Evolutionary conservation across 108 stramenopile species (phyloP).

Genomic region (Cyclostephanos invisitatus): DNA sequence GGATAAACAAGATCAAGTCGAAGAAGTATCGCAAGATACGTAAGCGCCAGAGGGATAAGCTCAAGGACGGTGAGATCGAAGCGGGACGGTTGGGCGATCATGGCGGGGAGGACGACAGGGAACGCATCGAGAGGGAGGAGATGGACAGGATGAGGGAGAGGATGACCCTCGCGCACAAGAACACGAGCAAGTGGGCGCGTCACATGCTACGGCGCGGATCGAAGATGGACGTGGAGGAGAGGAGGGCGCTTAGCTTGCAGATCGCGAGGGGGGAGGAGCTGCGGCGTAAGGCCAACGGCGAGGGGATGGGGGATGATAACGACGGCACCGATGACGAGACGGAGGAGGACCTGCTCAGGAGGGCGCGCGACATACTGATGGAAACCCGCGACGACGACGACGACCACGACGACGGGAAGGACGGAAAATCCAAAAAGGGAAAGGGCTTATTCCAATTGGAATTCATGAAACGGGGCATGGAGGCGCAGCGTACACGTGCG

Average conservation of each 20-base stretch:
- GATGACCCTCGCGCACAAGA: constrained; percentile 96
- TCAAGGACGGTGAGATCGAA: constrained; percentile 78
- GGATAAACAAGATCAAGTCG: constrained; percentile 99
- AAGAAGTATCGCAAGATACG: constrained; percentile 95
- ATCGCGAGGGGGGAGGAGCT: constrained; percentile 87
- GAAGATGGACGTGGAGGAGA: constrained; percentile 83
- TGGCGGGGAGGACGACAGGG: constrained; percentile 68
- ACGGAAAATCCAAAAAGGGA: constrained; percentile 50
- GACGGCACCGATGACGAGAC: constrained; percentile 36
- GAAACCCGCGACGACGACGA: constrained; percentile 60
- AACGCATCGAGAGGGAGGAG: constrained; percentile 90
- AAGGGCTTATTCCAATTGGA: constrained; percentile 87
- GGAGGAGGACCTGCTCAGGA: constrained; percentile 70
- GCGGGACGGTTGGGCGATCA: constrained; percentile 50
- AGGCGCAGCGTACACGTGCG: constrained; percentile 81
- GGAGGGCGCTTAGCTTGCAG: constrained; percentile 86
- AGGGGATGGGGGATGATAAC: constrained; percentile 37
- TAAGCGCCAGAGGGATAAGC: constrained; percentile 84
- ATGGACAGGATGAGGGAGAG: constrained; percentile 94
- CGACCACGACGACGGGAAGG: constrained; percentile 30
- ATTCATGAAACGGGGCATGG: constrained; percentile 93
- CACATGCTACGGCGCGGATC: constrained; percentile 82
- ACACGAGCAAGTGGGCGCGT: constrained; percentile 98
- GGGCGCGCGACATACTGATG: constrained; percentile 65
- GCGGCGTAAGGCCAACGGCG: constrained; percentile 75